Evolutionary conservation across 2,329 filamentous ascomycete species (phyloP).

Genomic region (Colletotrichum sp.): DNA sequence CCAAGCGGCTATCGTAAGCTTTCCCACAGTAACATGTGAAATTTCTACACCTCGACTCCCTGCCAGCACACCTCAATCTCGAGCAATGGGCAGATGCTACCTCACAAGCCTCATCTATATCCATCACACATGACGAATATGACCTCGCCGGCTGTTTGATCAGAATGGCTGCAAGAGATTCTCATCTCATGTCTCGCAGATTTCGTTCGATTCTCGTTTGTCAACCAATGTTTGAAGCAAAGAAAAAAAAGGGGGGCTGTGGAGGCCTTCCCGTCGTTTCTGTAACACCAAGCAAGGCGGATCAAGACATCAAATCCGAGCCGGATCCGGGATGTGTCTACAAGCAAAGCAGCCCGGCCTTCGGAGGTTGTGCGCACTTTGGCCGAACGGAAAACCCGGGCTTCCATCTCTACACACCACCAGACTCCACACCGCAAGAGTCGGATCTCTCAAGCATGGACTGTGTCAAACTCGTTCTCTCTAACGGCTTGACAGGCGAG

Average conservation of each 20-base stretch:
- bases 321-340: conserved; percentile 6
- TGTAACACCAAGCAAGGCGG: neutral
- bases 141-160: neutral
- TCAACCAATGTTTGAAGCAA: neutral
- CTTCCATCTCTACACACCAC: neutral
- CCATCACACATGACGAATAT: neutral
- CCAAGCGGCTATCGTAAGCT: neutral
- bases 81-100: neutral
- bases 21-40: neutral
- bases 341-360: neutral
- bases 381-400: neutral
- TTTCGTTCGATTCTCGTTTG: neutral
- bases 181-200: neutral
- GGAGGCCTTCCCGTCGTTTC: neutral
- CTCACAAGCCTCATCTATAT: neutral
- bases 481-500: neutral
- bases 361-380: neutral
- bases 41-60: neutral
- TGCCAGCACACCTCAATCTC: neutral
- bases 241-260: neutral
- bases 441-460: conserved; percentile 6
- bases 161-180: neutral
- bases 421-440: neutral
- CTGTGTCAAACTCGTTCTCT: neutral
- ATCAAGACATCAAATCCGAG: neutral